Base-by-base conservation (phyloP, 768 basidiomycete species). In the Boletus sp. region DNA sequence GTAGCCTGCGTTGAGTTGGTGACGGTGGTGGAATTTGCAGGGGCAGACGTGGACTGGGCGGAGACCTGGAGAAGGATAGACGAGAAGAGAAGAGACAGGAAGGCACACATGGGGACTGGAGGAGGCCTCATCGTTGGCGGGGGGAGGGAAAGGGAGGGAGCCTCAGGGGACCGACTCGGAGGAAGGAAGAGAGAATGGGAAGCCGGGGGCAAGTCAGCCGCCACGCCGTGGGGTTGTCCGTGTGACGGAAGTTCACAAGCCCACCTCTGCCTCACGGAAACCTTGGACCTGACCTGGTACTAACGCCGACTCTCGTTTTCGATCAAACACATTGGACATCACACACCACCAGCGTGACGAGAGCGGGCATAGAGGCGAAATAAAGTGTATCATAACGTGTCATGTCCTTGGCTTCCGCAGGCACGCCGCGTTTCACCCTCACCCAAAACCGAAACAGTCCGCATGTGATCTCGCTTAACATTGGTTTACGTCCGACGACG, bases 31-130 rank as follows among this genome's bases (percentile, higher is more conserved):
- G 67, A 49, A 50, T 60, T 64, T 50, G 63, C 54, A 47, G 68
- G 56, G 4, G 63, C 18, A 30, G 65, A 63, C 37, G 65, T 55
- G 28, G 73, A 71, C 68, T 79, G 79, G 6, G 77, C 79, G n/a
- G 65, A 59, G 56, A 76, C 77, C 56, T 18, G 50, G 9, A 58
- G 59, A 64, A 69, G 69, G 67, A 68, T 60, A 58, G 61, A 67
- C 40, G 66, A 72, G 58, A 60, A 63, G 63, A 67, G 64, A 51
- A 72, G 60, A 48, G 67, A 66, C 28, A 59, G 56, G 42, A 52
- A 52, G 48, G 33, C 35, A 47, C 35, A 47, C 40, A 29, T 35
- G 52, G 50, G 46, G 35, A 46, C 2, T 18, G 52, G 15, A 36
- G 52, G 36, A 30, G 39, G 37, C n/a, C 55, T 46, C 56, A 66